These are phyloP conservation scores for Vinca minor DNA, from an alignment of 257 asterid species.

Conservation along the genomic window DNA sequence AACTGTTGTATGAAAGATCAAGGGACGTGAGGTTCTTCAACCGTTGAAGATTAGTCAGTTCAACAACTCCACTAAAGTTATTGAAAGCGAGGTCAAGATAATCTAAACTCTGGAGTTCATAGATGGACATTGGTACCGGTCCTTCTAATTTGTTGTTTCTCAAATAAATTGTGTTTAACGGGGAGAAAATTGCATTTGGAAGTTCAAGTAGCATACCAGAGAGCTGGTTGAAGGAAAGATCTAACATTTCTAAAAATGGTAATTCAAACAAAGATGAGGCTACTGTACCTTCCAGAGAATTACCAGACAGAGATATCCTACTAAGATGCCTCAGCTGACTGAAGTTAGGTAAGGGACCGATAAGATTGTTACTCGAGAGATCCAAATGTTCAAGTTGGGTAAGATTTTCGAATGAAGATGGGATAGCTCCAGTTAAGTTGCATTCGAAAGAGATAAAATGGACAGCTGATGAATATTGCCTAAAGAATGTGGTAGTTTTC, in stretches of 20 bases:
- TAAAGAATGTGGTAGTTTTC: slow-evolving; percentile 17
- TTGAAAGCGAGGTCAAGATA: slow-evolving; percentile 29
- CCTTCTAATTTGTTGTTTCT: slow-evolving; percentile 19
- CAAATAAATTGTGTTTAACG: neutral
- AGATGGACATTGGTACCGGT: slow-evolving; percentile 24
- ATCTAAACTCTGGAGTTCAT: slow-evolving; percentile 7
- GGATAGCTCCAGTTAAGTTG: slow-evolving; percentile 27
- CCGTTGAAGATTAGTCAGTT: slow-evolving; percentile 13
- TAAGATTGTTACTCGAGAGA: slow-evolving; percentile 25
- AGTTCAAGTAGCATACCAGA: neutral
- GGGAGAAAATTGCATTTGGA: slow-evolving; percentile 3
- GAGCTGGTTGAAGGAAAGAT: too few species aligned
- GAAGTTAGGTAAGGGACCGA: slow-evolving; percentile 29
- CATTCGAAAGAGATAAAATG: slow-evolving; percentile 16
- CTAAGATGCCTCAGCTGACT: too few species aligned
- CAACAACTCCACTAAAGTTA: slow-evolving; percentile 17
- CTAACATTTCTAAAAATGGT: too few species aligned
- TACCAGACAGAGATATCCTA: too few species aligned
- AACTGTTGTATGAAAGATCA: slow-evolving; percentile 46
- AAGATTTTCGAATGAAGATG: slow-evolving; percentile 22
- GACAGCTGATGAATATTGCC: slow-evolving; percentile 25
- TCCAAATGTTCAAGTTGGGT: slow-evolving; percentile 23
- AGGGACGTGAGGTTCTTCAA: slow-evolving; percentile 32
- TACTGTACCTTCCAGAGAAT: too few species aligned
- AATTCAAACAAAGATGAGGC: too few species aligned